Percentiles rank a stretch among this genome's conserved stretches.
phyloP scores from a whole-genome alignment of 306 rosid species.

The Calophaca sinica region DNA sequence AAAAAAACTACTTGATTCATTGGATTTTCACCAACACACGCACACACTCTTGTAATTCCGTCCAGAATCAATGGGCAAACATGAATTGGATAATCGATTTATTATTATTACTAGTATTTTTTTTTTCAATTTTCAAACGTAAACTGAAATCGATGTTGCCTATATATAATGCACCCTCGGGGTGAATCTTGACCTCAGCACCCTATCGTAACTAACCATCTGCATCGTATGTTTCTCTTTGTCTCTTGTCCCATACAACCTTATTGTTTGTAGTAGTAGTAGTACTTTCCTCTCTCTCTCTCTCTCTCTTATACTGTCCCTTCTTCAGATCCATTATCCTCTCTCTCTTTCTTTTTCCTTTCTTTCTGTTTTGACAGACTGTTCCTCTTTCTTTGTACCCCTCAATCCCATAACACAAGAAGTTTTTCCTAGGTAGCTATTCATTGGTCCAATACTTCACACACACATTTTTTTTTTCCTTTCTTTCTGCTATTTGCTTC shows the following conservation, averaged over 20 bases:
- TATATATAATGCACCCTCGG: constrained; percentile 36
- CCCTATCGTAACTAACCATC: not conserved
- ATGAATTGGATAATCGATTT: no score
- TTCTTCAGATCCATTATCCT: not conserved
- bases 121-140: no score
- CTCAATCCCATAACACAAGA: not conserved
- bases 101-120: no score
- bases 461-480: no score
- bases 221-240: not conserved
- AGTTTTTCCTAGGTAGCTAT: not conserved
- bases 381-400: not conserved
- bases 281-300: not conserved
- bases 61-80: constrained; percentile 30
- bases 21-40: not conserved
- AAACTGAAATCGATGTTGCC: constrained; percentile 21
- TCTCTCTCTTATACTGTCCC: not conserved
- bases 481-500: not conserved
- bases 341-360: not conserved
- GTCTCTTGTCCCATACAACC: not conserved
- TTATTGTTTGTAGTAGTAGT: no score
- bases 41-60: constrained; percentile 12
- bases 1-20: no score
- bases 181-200: constrained; percentile 36
- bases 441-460: not conserved
- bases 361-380: constrained; percentile 9